phyloP scores from a whole-genome alignment of 1,284 basidiomycete species.

The Puccinia sorghi region DNA sequence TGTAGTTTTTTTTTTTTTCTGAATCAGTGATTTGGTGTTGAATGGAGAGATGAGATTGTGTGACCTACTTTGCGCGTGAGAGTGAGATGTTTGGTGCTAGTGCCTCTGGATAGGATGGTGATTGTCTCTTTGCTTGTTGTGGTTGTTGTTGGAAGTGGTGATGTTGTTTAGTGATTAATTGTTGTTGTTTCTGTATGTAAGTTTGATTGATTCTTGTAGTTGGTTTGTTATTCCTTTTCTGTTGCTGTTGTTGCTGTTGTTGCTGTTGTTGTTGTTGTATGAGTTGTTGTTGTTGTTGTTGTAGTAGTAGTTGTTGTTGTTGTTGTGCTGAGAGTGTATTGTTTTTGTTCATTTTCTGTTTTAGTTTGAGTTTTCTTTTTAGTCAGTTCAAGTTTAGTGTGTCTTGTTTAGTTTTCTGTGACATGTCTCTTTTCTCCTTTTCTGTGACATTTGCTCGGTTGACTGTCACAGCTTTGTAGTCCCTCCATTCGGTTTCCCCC shows the following conservation, averaged over 20 bases:
- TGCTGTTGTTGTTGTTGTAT: slow-evolving; percentile 3
- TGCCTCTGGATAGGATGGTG: slow-evolving; percentile 15
- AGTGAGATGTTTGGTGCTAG: slow-evolving; percentile 30
- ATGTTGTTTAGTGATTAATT: too few relatives aligned
- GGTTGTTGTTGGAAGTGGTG: slow-evolving; percentile 25
- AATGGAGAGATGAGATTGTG: background rate
- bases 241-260: slow-evolving; percentile 2
- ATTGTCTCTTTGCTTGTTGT: background rate
- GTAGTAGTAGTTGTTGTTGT: slow-evolving; percentile 1
- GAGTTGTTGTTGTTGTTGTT: slow-evolving; percentile 3
- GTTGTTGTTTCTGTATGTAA: background rate
- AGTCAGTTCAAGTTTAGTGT: background rate
- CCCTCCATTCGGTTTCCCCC: too few relatives aligned
- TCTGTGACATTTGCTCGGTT: too few relatives aligned
- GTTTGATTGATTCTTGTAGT: slow-evolving; percentile 7
- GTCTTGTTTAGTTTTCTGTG: background rate
- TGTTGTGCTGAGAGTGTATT: background rate
- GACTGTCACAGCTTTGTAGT: too few relatives aligned
- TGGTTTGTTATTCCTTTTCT: background rate
- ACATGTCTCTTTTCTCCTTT: background rate
- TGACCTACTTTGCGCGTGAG: slow-evolving; percentile 32
- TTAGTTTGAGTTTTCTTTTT: background rate
- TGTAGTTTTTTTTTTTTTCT: background rate
- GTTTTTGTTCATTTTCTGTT: background rate
- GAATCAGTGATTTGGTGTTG: background rate